Conservation (phyloP, 305 asterid species). For the Andrographis paniculata region DNA sequence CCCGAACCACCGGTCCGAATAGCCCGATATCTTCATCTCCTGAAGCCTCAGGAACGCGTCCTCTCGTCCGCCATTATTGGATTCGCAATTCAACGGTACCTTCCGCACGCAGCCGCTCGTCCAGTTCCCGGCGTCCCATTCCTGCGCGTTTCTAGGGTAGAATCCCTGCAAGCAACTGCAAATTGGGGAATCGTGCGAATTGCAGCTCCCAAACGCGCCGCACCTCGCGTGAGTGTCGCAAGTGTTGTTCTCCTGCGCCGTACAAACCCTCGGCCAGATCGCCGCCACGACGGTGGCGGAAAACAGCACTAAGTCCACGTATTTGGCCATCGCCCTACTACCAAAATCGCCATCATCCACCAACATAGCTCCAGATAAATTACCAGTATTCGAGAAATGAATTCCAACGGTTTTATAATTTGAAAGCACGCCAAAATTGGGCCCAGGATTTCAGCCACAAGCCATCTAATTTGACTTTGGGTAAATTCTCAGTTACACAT, state of each 20-base stretch:
- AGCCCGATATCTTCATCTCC: slow-evolving; percentile 36
- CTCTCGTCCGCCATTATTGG: slow-evolving; percentile 14
- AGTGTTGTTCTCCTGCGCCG: slow-evolving; percentile 27
- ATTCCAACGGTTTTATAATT: neutral
- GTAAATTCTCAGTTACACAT: neutral
- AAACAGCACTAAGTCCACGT: slow-evolving; percentile 1
- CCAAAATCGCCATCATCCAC: neutral
- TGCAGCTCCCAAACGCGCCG: slow-evolving; percentile 34
- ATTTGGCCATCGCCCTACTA: slow-evolving; percentile 5
- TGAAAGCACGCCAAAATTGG: neutral
- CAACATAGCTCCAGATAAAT: no score
- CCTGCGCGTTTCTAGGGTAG: slow-evolving; percentile 26
- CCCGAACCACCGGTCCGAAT: slow-evolving; percentile 20
- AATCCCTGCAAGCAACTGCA: slow-evolving; percentile 45
- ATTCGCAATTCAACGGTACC: slow-evolving; percentile 26
- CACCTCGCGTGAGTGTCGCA: slow-evolving; percentile 35
- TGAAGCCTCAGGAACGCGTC: slow-evolving; percentile 43
- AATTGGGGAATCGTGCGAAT: slow-evolving; percentile 16
- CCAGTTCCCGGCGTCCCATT: slow-evolving; percentile 46
- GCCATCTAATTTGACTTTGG: neutral
- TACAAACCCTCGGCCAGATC: slow-evolving; percentile 18
- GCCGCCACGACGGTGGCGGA: slow-evolving; percentile 17
- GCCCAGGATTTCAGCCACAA: neutral
- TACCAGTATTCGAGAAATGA: no score
- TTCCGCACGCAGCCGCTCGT: slow-evolving; percentile 35